phyloP scores from a whole-genome alignment of 2,329 filamentous ascomycete species.

The Fusarium fujikuroi region DNA sequence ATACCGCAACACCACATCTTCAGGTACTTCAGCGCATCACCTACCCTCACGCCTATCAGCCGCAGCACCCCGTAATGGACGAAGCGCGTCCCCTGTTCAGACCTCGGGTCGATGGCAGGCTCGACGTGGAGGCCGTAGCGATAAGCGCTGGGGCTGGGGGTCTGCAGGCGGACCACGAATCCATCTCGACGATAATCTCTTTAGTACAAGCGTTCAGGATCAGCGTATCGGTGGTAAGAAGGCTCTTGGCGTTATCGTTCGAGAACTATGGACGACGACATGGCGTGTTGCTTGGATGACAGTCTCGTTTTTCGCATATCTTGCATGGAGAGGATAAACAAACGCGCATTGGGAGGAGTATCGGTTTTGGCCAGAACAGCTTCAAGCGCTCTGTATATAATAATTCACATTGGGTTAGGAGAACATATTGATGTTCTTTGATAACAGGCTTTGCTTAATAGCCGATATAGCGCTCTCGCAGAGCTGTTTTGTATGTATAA shows the following conservation, averaged over 20 bases:
- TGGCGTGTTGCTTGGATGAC: conserved; percentile 73
- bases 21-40: conserved; percentile 41
- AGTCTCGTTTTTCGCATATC: conserved; percentile 71
- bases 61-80: conserved; percentile 30
- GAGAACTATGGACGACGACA: conserved; percentile 70
- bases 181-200: conserved; percentile 62
- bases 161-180: conserved; percentile 61
- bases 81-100: conserved; percentile 35
- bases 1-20: conserved; percentile 33
- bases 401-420: not conserved
- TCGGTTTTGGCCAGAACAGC: not conserved
- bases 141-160: conserved; percentile 57
- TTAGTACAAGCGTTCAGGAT: conserved; percentile 51
- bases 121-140: conserved; percentile 42
- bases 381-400: conserved; percentile 11
- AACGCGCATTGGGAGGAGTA: not conserved
- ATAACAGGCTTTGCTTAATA: conserved; percentile 15
- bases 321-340: conserved; percentile 66
- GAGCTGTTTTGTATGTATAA: conserved; percentile 31
- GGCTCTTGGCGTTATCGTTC: conserved; percentile 59
- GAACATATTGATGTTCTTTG: not conserved
- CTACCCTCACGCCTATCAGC: conserved; percentile 39
- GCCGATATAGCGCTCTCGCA: conserved; percentile 19
- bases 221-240: conserved; percentile 43
- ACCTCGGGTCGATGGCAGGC: conserved; percentile 41